A percentile compares a stretch with the other conserved stretches of the same genome.
Conservation (phyloP, 2,329 filamentous ascomycete species). For the Aspergillus thermomutatus region DNA sequence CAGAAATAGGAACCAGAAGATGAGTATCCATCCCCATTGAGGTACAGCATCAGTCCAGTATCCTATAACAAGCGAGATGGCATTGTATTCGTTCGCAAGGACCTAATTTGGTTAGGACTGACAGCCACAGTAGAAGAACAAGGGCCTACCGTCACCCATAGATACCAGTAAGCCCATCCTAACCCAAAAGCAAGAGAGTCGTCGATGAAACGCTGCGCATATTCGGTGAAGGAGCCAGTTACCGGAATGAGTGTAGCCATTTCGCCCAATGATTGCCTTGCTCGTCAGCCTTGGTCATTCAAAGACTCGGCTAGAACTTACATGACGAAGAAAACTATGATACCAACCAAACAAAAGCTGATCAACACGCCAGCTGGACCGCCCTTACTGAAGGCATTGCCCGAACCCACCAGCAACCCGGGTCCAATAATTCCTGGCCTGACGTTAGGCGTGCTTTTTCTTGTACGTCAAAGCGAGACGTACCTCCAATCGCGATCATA, state of each 20-base stretch:
- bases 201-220: slow-evolving; percentile 69
- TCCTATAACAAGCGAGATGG: slow-evolving; percentile 43
- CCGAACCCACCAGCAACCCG: slow-evolving; percentile 68
- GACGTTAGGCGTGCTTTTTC: slow-evolving; percentile 23
- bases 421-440: slow-evolving; percentile 60
- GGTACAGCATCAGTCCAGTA: slow-evolving; percentile 46
- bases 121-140: neutral
- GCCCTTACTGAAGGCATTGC: slow-evolving; percentile 64
- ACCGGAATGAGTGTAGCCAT: slow-evolving; percentile 70
- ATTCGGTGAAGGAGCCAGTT: slow-evolving; percentile 67
- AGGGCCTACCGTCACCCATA: slow-evolving; percentile 40
- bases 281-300: slow-evolving; percentile 41
- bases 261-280: slow-evolving; percentile 71
- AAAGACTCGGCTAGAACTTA: slow-evolving; percentile 10
- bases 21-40: slow-evolving; percentile 46
- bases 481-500: slow-evolving; percentile 59
- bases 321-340: slow-evolving; percentile 57
- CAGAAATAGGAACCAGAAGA: slow-evolving; percentile 46
- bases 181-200: slow-evolving; percentile 66
- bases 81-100: slow-evolving; percentile 46
- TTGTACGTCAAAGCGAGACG: slow-evolving; percentile 28
- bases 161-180: slow-evolving; percentile 66
- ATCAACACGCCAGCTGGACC: slow-evolving; percentile 71
- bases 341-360: slow-evolving; percentile 68
- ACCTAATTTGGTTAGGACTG: slow-evolving; percentile 12